Evolutionary conservation across 148 eudicot species (phyloP).

Genomic region (Cornus suecica): DNA sequence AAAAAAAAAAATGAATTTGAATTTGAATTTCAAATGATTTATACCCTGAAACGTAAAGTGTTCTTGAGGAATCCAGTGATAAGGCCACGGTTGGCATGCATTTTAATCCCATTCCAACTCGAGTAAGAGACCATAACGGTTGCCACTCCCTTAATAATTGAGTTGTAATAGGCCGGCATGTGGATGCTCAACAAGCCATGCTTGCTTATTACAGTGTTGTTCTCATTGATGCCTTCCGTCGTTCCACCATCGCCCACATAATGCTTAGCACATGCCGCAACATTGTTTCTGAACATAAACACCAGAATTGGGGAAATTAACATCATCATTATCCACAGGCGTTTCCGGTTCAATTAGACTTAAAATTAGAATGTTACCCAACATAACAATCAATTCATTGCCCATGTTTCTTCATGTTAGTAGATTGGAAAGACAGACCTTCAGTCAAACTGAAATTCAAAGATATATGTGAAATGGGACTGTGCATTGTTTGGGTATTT

Average conservation of each 20-base stretch:
- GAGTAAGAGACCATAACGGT: constrained; percentile 91
- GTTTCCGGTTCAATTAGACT: neutral
- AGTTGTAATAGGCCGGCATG: constrained; percentile 70
- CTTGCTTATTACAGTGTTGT: constrained; percentile 50
- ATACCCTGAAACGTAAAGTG: constrained; percentile 61
- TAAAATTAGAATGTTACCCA: neutral
- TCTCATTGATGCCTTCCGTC: constrained; percentile 58
- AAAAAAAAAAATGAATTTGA: neutral
- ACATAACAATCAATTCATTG: neutral
- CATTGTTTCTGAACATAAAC: constrained; percentile 43
- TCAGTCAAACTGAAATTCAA: no score
- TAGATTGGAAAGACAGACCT: no score
- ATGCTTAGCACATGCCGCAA: constrained; percentile 84
- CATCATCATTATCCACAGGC: neutral
- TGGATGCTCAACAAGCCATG: constrained; percentile 68
- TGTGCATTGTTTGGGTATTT: no score
- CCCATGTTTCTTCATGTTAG: no score
- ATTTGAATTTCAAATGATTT: neutral
- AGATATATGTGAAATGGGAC: no score
- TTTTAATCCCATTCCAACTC: constrained; percentile 79
- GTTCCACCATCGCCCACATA: constrained; percentile 94
- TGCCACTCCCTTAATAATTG: constrained; percentile 66
- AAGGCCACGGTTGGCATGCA: constrained; percentile 66
- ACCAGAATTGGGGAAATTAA: neutral
- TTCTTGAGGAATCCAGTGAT: constrained; percentile 68